phyloP scores from a whole-genome alignment of 208 protist genomes.

The Leishmania amazonensis region DNA sequence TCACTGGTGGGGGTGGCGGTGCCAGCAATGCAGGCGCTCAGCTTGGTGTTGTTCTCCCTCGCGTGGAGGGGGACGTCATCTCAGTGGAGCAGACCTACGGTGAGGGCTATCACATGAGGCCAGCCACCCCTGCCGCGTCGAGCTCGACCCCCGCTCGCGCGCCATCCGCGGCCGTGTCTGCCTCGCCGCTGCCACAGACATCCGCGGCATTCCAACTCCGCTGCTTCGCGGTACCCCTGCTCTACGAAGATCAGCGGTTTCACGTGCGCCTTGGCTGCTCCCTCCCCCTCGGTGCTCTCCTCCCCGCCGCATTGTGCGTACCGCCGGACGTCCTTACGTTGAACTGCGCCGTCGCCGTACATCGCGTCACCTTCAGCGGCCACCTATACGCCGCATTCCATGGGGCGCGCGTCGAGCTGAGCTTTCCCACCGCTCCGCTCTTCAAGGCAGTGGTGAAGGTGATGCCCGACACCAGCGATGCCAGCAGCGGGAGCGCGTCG shows the following conservation, averaged over 20 bases:
- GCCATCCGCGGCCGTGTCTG: not conserved
- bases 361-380: constrained; percentile 59
- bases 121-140: not conserved
- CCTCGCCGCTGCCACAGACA: not conserved
- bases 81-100: constrained; percentile 52
- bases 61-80: constrained; percentile 58
- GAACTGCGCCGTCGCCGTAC: constrained; percentile 51
- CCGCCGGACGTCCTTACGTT: constrained; percentile 71
- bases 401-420: constrained; percentile 57
- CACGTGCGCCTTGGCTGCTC: constrained; percentile 53
- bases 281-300: constrained; percentile 51
- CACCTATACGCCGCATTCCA: constrained; percentile 60
- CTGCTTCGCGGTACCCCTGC: constrained; percentile 65
- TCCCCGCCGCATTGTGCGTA: constrained; percentile 53
- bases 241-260: constrained; percentile 79
- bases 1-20: not conserved
- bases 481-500: not conserved
- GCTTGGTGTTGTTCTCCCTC: constrained; percentile 67
- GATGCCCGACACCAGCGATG: constrained; percentile 10
- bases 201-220: constrained; percentile 34
- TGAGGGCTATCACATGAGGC: not conserved
- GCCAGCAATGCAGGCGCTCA: constrained; percentile 11
- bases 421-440: constrained; percentile 62
- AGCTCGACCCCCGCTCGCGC: not conserved
- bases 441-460: constrained; percentile 69